Evolutionary conservation across 805 yeast genomes (phyloP), one percentile per base, ranked within the genome.

Genomic region (Monosporozyma siamensis): DNA sequence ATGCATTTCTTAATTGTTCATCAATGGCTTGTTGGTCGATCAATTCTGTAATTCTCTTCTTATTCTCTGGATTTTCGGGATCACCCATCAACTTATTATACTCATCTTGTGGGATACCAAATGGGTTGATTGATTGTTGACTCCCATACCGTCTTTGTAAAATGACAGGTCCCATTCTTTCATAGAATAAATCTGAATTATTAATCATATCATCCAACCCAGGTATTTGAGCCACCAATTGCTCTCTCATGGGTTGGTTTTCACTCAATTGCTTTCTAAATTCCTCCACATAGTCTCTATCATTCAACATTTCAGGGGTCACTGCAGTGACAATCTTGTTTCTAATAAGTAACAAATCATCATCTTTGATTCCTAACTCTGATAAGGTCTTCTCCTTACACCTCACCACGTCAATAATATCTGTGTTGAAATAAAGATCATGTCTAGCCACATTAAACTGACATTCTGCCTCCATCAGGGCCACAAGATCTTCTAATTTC

Each of bases 1-100:
- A 70, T 0, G 98, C 97, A 48, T 77, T 70, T 37, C 77, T 71
- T 69, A 83, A 68, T 56, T 87, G 86, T 48, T 86, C 94, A 46
- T 86, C 85, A 38, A 90, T 79, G 32, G 79, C 84, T 51, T 76
- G 77, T 52, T 78, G 80, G 46, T 78, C 75, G 42, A 81, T 80
- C 42, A 80, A 53, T 52, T 85, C 90, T 55, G 78, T 50, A 35
- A 86, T 79, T 49, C 72, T 71, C 17, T 69, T 71, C 52, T 82
- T 87, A 46, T 73, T 78, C 27, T 74, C 84, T 15, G 85, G 84
- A 51, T 77, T 72, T 54, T 81, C 85, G 3, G 89, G 89, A 50
- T 82, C 74, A 34, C 69, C 68, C 58, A 80, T 75, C 20, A 83
- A 55, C 34, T 70, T 62, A 27, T 64, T 61, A 47, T 79, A 62